A percentile compares a stretch with the other conserved stretches of the same genome.
Evolutionary conservation across 2,329 filamentous ascomycete species (phyloP).

Genomic region (Whalleya microplaca): DNA sequence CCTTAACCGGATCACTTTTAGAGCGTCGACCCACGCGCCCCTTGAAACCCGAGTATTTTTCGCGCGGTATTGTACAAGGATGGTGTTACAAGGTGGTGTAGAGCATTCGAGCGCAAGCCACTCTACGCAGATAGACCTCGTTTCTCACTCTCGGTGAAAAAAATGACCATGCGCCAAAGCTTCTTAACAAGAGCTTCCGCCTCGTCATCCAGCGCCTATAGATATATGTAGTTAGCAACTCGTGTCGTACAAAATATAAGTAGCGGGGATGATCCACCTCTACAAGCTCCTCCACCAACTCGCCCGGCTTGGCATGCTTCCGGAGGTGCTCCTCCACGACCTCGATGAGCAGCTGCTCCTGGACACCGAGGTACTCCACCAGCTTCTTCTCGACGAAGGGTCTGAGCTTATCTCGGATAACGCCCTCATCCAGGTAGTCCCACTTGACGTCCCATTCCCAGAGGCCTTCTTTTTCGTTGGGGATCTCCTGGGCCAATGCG

Average conservation of each 20-base stretch:
- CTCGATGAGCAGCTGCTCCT: constrained; percentile 94
- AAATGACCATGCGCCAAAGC: constrained; percentile 97
- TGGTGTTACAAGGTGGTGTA: neutral
- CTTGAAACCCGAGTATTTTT: neutral
- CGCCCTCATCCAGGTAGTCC: constrained; percentile 82
- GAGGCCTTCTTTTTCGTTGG: constrained; percentile 79
- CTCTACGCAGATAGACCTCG: constrained; percentile 73
- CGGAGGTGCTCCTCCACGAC: constrained; percentile 87
- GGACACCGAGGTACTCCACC: constrained; percentile 92
- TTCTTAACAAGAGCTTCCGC: constrained; percentile 94
- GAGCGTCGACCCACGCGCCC: neutral
- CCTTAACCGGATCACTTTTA: neutral
- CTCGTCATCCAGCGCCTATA: constrained; percentile 86
- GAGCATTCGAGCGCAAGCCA: neutral
- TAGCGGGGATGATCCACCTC: constrained; percentile 68
- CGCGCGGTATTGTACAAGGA: constrained; percentile 1
- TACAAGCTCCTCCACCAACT: constrained; percentile 82
- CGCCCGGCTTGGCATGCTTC: constrained; percentile 73
- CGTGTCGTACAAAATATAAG: neutral
- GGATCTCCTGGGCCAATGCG: constrained; percentile 87
- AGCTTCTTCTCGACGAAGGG: constrained; percentile 99
- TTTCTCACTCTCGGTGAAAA: constrained; percentile 95
- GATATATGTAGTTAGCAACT: constrained; percentile 35
- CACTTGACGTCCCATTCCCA: constrained; percentile 95
- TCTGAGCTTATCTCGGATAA: constrained; percentile 83